These are phyloP conservation scores for Hanseniaspora nectarophila DNA, from an alignment of 805 yeast species.

Conservation along the genomic window DNA sequence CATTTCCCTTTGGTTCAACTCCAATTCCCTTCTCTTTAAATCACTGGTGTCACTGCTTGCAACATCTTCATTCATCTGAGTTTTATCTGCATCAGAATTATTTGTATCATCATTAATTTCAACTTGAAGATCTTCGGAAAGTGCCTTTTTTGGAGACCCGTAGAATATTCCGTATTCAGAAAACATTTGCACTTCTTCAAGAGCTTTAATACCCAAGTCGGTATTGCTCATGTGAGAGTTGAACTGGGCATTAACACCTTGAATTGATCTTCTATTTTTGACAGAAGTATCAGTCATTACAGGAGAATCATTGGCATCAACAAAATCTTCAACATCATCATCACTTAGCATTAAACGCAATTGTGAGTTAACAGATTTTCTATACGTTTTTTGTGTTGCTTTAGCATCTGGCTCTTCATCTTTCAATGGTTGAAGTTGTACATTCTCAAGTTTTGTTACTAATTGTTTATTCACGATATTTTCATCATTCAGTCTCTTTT, in stretches of 20 bases:
- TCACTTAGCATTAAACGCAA: background rate
- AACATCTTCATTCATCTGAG: constrained; percentile 12
- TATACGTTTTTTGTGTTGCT: background rate
- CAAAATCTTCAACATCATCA: constrained; percentile 10
- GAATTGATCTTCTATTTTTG: constrained; percentile 17
- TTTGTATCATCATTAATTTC: constrained; percentile 1
- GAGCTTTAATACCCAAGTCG: constrained; percentile 7
- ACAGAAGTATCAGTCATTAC: background rate
- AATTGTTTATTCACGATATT: constrained; percentile 1
- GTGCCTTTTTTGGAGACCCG: constrained; percentile 19
- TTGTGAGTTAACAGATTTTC: constrained; percentile 4
- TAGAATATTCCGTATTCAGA: constrained; percentile 26
- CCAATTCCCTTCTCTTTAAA: constrained; percentile 26
- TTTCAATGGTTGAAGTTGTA: no score
- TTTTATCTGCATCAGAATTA: constrained; percentile 5
- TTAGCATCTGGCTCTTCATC: background rate
- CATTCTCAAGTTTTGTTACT: background rate
- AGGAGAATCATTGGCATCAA: constrained; percentile 11
- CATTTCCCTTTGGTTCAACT: constrained; percentile 26
- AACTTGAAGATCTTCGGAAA: background rate
- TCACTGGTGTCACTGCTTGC: background rate
- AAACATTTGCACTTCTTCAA: constrained; percentile 27
- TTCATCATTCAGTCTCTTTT: constrained; percentile 7
- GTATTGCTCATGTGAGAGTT: constrained; percentile 11
- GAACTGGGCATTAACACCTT: constrained; percentile 14